A percentile compares a stretch with the other conserved stretches of the same genome.
Evolutionary conservation across 768 basidiomycete species (phyloP).

Genomic region (Pleurotus sapidus): DNA sequence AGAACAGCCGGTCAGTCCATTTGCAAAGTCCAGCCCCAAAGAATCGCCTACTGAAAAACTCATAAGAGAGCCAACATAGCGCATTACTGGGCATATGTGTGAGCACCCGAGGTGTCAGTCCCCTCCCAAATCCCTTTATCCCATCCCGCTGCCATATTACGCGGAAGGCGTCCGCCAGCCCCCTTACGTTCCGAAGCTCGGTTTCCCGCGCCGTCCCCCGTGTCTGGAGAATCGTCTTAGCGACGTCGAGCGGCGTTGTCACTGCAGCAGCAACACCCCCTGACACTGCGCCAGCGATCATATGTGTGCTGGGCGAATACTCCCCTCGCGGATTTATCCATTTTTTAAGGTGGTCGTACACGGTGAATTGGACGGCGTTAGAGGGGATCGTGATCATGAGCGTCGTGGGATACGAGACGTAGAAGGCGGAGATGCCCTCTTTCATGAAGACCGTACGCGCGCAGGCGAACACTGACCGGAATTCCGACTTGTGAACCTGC

Average conservation of each 20-base stretch:
- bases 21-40: not conserved
- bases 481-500: slow-evolving; percentile 94
- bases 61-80: slow-evolving; percentile 95
- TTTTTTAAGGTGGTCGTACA: slow-evolving; percentile 90
- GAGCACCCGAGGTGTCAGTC: slow-evolving; percentile 86
- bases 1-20: slow-evolving; percentile 5
- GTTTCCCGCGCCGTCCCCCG: slow-evolving; percentile 84
- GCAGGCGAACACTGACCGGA: slow-evolving; percentile 84
- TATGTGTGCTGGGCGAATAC: slow-evolving; percentile 94
- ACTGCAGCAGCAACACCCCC: slow-evolving; percentile 94
- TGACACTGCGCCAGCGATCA: slow-evolving; percentile 87
- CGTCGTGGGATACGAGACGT: slow-evolving; percentile 98
- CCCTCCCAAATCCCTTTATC: slow-evolving; percentile 79
- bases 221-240: slow-evolving; percentile 96
- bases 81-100: slow-evolving; percentile 98
- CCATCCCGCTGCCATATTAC: slow-evolving; percentile 90
- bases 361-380: slow-evolving; percentile 96
- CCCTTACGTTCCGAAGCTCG: slow-evolving; percentile 79
- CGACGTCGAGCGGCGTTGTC: slow-evolving; percentile 95
- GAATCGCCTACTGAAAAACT: slow-evolving; percentile 88
- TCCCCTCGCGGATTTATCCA: slow-evolving; percentile 80
- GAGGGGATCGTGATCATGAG: slow-evolving; percentile 96
- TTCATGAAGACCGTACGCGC: slow-evolving; percentile 79
- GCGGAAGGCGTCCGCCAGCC: slow-evolving; percentile 85
- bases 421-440: slow-evolving; percentile 91